Base-by-base conservation (phyloP, 768 basidiomycete species). In the Mycena amicta region DNA sequence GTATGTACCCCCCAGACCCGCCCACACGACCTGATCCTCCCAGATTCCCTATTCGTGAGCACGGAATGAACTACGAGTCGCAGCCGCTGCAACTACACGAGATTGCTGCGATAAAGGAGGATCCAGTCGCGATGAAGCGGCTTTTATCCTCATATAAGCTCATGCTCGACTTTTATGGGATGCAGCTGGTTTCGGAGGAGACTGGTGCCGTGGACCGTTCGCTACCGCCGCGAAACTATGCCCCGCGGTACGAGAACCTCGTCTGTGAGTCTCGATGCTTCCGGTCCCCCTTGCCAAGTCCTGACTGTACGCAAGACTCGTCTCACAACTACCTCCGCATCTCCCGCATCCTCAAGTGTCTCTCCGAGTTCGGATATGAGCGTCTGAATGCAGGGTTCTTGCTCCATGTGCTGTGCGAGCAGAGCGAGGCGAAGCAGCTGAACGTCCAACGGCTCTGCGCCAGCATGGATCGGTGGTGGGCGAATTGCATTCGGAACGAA, bases 131-230 rank as follows among this genome's bases (percentile, higher is more conserved):
- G 43, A 70, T 85, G 49, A 60, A 72, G 56, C 82, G 87, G 37
- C 64, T 90, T 28, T 53, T 85, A 3, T 71, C 70, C 27, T 90
- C 89, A 20, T 91, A 90, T 70, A 74, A 71, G 60, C 79, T 91
- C 64, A 89, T 93, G 86, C 80, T 92, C 26, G 87, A 88, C 69
- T 91, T 92, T 73, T 92, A 89, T 67, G 90, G 89, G 23, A 89
- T 91, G 87, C 75, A 76, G 27, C 79, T 91, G 29, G 71, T 84
- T 39, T 81, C 80, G 31, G 64, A 72, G 25, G 79, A 83, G 39
- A 84, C 86, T 0, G 89, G 89, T 3, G 77, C 86, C 25, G 64
- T 91, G 16, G 77, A 76, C 28, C 84, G 89, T 37, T 73, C 75
- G 18, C 53, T 75, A 52, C 77, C 75, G 29, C 83, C 82, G 30